Base-by-base conservation (phyloP, 371 early-diverging fungal species). In the Globomyces sp. region DNA sequence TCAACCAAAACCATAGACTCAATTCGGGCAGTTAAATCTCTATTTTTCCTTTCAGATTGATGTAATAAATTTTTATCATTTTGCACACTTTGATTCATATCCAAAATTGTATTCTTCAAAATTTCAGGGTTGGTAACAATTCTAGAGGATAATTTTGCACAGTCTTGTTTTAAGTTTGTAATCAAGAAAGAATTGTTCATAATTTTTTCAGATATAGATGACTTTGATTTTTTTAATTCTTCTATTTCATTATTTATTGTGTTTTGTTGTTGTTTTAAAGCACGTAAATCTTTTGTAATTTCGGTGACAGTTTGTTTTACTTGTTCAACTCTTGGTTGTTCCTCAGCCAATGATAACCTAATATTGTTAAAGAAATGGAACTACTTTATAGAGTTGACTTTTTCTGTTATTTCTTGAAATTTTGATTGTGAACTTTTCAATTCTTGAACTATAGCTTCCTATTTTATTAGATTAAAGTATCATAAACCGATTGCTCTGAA, bases 101-200 rank as follows among this genome's bases (percentile, higher is more conserved):
- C 86, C 4, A 52, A 63, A 6, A 86, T 80, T 1, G 80, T 66
- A 65, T 80, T 77, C 68, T 85, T 80, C 4, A 88, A 72, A 69
- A 85, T 83, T 64, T 86, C 89, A 1, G 89, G 89, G 58, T 81
- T 85, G 37, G 81, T 81, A 42, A 89, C 87, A 41, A 88, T 82
- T 0, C 85, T 74, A 8, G 79, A 68, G 47, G 76, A 74, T 1
- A 87, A 73, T 11, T 75, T 65, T 0, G 64, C 65, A 44, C 85
- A 74, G 61, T 88, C 82, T 57, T 80, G 82, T 57, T 85, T 84
- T 47, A 73, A 45, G 55, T 71, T 75, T 36, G 63, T 58, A 41
- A 76, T 59, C 39, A 44, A 63, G 62, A 41, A 68, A 24, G 59
- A 70, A 57, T 10, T 72, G 63, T 57, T 58, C 42, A 51, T 43